Evolutionary conservation across 2,329 filamentous ascomycete genomes (phyloP).

Genomic region (Harringtonia aguacate): DNA sequence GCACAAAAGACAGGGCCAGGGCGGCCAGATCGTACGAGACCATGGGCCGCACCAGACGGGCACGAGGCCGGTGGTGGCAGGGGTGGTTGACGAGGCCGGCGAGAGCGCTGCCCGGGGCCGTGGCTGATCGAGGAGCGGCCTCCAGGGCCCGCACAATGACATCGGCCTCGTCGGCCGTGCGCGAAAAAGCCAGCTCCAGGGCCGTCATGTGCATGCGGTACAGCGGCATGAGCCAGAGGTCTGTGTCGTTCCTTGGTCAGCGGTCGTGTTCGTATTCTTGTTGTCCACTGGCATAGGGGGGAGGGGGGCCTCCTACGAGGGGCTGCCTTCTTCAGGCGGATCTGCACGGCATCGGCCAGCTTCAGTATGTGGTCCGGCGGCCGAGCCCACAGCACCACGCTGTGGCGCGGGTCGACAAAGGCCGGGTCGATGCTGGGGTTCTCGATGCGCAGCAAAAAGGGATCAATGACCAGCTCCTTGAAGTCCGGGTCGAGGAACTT

Average conservation of each 20-base stretch:
- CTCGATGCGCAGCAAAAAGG: slow-evolving; percentile 60
- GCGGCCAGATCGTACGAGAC: slow-evolving; percentile 79
- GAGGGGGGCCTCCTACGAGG: slow-evolving; percentile 46
- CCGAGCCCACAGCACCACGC: slow-evolving; percentile 79
- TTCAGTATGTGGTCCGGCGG: slow-evolving; percentile 62
- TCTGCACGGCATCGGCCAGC: slow-evolving; percentile 60
- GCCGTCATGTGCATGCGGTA: slow-evolving; percentile 74
- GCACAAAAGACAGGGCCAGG: slow-evolving; percentile 77
- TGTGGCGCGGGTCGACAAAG: slow-evolving; percentile 67
- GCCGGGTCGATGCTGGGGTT: slow-evolving; percentile 52
- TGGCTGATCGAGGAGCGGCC: not conserved
- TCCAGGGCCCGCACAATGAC: slow-evolving; percentile 45
- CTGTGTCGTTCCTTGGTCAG: not conserved
- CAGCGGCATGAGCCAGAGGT: slow-evolving; percentile 74
- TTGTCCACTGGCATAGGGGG: not conserved
- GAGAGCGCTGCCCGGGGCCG: slow-evolving; percentile 30
- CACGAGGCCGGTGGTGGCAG: slow-evolving; percentile 44
- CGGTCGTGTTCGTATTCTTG: no score
- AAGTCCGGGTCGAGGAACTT: slow-evolving; percentile 64
- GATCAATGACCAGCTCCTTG: slow-evolving; percentile 62
- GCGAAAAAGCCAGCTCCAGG: slow-evolving; percentile 75
- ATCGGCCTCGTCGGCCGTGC: slow-evolving; percentile 57
- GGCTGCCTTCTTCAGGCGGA: slow-evolving; percentile 49
- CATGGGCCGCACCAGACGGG: slow-evolving; percentile 70
- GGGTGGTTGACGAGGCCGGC: slow-evolving; percentile 48